A percentile compares a stretch with the other conserved stretches of the same genome.
Evolutionary conservation across 2,329 filamentous ascomycete genomes (phyloP).

Genomic region (Metarhizium album): DNA sequence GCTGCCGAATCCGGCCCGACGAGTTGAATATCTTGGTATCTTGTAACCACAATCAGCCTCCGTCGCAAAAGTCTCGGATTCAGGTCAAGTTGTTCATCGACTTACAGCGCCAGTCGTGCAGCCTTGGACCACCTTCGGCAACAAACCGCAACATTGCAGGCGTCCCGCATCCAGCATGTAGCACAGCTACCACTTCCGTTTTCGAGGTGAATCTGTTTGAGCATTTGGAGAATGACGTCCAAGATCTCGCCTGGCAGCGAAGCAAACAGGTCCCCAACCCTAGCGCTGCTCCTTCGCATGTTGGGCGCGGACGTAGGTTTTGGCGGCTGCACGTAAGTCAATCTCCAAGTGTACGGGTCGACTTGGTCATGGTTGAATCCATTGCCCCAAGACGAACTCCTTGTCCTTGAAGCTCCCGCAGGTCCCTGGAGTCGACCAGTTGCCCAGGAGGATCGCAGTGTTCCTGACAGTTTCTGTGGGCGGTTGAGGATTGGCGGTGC

Average conservation of each 20-base stretch:
- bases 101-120: slow-evolving; percentile 41
- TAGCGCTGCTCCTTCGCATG: slow-evolving; percentile 6
- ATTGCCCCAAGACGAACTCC: slow-evolving; percentile 23
- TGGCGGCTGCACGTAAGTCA: slow-evolving; percentile 5
- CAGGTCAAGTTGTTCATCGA: slow-evolving; percentile 3
- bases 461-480: slow-evolving; percentile 24
- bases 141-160: slow-evolving; percentile 38
- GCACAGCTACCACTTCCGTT: slow-evolving; percentile 42
- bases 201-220: slow-evolving; percentile 41
- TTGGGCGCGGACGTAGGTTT: slow-evolving; percentile 4
- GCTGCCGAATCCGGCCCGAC: slow-evolving; percentile 43
- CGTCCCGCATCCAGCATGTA: slow-evolving; percentile 55
- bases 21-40: slow-evolving; percentile 48
- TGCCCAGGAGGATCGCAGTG: not conserved
- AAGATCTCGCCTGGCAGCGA: slow-evolving; percentile 48
- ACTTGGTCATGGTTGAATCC: slow-evolving; percentile 30
- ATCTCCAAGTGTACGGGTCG: slow-evolving; percentile 16
- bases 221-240: slow-evolving; percentile 41
- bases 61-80: not conserved
- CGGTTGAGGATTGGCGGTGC: slow-evolving; percentile 21
- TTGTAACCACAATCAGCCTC: slow-evolving; percentile 11
- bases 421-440: slow-evolving; percentile 12
- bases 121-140: slow-evolving; percentile 42
- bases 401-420: slow-evolving; percentile 14
- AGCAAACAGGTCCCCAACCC: slow-evolving; percentile 42